These are phyloP conservation scores for Scutellaria barbata DNA, from an alignment of 257 asterid species.

Conservation along the genomic window DNA sequence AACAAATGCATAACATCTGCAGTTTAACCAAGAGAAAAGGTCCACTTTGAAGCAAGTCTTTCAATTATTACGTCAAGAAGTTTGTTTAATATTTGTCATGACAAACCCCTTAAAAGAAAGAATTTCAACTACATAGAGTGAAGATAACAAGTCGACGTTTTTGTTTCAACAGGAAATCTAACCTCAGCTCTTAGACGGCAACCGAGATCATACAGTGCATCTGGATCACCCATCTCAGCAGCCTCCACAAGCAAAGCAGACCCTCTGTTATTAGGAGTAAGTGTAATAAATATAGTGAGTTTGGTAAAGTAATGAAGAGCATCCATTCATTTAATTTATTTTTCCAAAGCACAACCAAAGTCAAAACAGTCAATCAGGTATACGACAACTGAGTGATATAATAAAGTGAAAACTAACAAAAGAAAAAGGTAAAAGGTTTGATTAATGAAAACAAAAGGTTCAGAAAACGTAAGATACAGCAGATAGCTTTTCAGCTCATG, in stretches of 20 bases:
- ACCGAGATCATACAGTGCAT: slow-evolving; percentile 87
- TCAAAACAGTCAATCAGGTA: slow-evolving; percentile 4
- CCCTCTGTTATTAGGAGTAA: slow-evolving; percentile 59
- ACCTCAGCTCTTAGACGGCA: slow-evolving; percentile 88
- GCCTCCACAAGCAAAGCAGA: slow-evolving; percentile 98
- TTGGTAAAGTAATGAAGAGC: background rate
- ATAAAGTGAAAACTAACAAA: background rate
- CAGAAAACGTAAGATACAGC: background rate
- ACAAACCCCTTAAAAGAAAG: background rate
- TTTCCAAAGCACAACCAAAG: slow-evolving; percentile 22
- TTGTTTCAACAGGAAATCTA: slow-evolving; percentile 35
- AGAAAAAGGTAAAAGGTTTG: too few relatives aligned
- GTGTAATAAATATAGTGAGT: slow-evolving; percentile 30
- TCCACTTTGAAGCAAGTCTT: background rate
- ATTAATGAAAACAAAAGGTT: background rate
- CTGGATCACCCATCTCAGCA: slow-evolving; percentile 98
- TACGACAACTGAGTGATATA: slow-evolving; percentile 14
- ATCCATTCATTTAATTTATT: background rate
- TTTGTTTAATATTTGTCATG: slow-evolving; percentile 16
- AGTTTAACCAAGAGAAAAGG: slow-evolving; percentile 1
- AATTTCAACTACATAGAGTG: slow-evolving; percentile 6
- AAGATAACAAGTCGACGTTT: slow-evolving; percentile 6
- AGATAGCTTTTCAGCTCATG: slow-evolving; percentile 6
- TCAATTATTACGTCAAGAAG: slow-evolving; percentile 2
- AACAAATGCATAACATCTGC: slow-evolving; percentile 1